A percentile compares a stretch with the other conserved stretches of the same genome.
Conservation (phyloP, 257 asterid species). For the Solanum paucissectum region DNA sequence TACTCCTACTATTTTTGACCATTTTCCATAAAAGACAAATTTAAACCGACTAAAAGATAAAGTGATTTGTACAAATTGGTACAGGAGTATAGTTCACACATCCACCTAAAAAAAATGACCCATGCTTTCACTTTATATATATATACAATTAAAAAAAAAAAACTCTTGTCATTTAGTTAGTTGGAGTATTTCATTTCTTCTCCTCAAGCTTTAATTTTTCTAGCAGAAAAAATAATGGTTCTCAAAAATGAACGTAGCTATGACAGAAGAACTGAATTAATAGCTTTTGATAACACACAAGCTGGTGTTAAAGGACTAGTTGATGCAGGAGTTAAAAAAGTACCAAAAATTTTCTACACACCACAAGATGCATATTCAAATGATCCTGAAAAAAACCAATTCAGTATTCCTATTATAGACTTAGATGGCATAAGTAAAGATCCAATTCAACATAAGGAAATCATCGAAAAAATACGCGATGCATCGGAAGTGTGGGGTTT, state of each 20-base stretch:
- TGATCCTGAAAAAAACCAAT: neutral
- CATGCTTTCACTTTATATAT: neutral
- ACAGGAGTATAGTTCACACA: no score
- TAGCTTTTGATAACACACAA: constrained; percentile 33
- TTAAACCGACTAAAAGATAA: no score
- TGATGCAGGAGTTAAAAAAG: constrained; percentile 28
- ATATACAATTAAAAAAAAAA: neutral
- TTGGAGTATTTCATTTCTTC: neutral
- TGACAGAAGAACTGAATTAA: constrained; percentile 15
- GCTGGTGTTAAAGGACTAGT: constrained; percentile 42
- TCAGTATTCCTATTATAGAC: constrained; percentile 36
- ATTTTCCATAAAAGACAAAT: no score
- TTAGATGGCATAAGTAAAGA: constrained; percentile 8
- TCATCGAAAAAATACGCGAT: constrained; percentile 18
- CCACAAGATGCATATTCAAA: constrained; percentile 8
- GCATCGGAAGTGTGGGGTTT: constrained; percentile 40
- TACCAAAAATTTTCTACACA: constrained; percentile 33
- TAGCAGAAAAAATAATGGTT: neutral
- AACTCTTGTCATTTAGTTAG: neutral
- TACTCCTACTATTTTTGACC: no score
- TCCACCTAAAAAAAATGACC: neutral
- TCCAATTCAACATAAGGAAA: constrained; percentile 8
- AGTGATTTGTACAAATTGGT: no score
- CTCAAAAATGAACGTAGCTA: neutral
- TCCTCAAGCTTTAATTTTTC: neutral